phyloP scores from a whole-genome alignment of 805 yeast species.

The Suhomyces pyralidae region DNA sequence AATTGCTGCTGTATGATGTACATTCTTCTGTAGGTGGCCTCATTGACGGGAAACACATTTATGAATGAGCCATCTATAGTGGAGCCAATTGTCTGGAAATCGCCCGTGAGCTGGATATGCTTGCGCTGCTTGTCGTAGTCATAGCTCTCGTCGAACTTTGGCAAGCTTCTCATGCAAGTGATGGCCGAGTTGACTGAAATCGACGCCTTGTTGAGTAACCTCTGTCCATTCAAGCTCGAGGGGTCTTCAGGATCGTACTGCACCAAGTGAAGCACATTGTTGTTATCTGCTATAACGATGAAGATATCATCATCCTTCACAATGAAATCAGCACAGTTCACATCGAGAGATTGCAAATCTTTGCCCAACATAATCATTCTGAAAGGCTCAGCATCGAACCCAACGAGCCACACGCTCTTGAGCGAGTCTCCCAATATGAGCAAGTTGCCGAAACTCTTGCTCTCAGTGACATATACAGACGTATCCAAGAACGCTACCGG shows the following conservation, averaged over 20 bases:
- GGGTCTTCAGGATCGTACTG: constrained; percentile 94
- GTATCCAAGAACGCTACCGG: constrained; percentile 94
- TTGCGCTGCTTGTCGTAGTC: constrained; percentile 23
- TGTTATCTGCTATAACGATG: constrained; percentile 66
- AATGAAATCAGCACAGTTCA: constrained; percentile 72
- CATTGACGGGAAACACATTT: constrained; percentile 70
- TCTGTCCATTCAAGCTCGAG: constrained; percentile 73
- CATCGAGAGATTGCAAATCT: constrained; percentile 62
- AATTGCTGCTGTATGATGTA: constrained; percentile 86
- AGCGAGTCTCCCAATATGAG: constrained; percentile 77
- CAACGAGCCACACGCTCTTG: constrained; percentile 75
- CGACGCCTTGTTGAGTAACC: constrained; percentile 64
- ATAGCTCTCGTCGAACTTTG: constrained; percentile 35
- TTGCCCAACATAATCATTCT: constrained; percentile 76
- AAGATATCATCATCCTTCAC: constrained; percentile 66
- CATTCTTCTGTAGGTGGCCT: constrained; percentile 72
- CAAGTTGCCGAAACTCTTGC: constrained; percentile 80
- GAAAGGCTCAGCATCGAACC: constrained; percentile 94
- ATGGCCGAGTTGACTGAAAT: constrained; percentile 65
- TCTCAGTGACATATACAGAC: constrained; percentile 73
- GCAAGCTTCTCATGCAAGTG: constrained; percentile 49
- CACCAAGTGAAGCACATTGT: constrained; percentile 63
- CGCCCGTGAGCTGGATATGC: constrained; percentile 19
- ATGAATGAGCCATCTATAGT: constrained; percentile 78
- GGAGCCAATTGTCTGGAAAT: constrained; percentile 66